Percentiles rank a stretch among this genome's conserved stretches.
Evolutionary conservation across 805 yeast genomes (phyloP).

Genomic region (Candida fluviatilis): DNA sequence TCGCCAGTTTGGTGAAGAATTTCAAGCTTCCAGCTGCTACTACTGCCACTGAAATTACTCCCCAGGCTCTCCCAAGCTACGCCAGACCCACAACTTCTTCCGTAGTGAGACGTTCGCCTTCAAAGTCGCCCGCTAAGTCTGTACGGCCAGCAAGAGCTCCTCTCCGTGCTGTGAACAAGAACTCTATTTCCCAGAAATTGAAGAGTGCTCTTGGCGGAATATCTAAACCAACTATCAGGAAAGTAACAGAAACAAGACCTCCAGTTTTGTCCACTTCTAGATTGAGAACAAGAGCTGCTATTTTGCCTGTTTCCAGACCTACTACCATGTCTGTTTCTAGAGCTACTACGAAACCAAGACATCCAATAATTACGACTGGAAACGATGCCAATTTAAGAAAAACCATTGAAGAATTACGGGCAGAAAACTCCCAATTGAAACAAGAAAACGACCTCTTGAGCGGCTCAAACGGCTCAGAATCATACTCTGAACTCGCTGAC

Average conservation of each 20-base stretch:
- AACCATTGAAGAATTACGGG: slow-evolving; percentile 9
- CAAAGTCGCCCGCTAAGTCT: slow-evolving; percentile 6
- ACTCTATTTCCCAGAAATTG: not conserved
- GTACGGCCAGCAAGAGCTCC: not conserved
- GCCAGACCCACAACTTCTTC: slow-evolving; percentile 32
- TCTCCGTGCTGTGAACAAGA: not conserved
- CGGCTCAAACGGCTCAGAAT: too few relatives aligned
- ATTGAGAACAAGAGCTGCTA: not conserved
- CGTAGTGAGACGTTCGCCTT: slow-evolving; percentile 2
- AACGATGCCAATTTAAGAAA: slow-evolving; percentile 7
- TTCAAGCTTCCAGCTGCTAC: slow-evolving; percentile 11
- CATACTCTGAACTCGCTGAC: too few relatives aligned
- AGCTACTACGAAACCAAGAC: too few relatives aligned
- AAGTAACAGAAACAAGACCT: not conserved
- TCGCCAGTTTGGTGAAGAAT: slow-evolving; percentile 18
- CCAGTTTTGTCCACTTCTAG: not conserved
- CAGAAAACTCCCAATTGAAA: slow-evolving; percentile 12
- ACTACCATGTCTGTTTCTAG: too few relatives aligned
- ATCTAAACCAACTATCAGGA: not conserved
- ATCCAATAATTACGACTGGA: too few relatives aligned
- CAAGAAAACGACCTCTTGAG: slow-evolving; percentile 7
- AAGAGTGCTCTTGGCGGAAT: not conserved
- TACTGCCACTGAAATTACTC: slow-evolving; percentile 1
- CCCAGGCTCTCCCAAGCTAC: slow-evolving; percentile 19
- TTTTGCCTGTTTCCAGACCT: too few relatives aligned